These are phyloP conservation scores for Cercospora sojina DNA, from an alignment of 2,329 filamentous ascomycete genomes.

Conservation along the genomic window DNA sequence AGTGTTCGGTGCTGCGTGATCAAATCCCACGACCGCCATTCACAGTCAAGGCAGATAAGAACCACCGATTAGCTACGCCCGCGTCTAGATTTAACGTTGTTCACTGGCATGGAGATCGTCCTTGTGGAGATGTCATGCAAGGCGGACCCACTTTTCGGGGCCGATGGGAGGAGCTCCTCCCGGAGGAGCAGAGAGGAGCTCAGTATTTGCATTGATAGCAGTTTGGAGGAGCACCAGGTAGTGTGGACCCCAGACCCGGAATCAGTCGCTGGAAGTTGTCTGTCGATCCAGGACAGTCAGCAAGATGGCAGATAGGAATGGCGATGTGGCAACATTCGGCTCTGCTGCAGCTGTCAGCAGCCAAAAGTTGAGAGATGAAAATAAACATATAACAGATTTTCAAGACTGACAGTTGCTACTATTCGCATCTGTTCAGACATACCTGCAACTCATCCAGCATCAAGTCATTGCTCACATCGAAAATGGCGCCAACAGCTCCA, in stretches of 20 bases:
- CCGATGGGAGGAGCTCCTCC: background rate
- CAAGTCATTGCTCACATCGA: constrained; percentile 25
- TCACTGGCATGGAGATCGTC: background rate
- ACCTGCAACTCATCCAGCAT: background rate
- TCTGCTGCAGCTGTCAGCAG: background rate
- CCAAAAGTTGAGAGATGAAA: background rate
- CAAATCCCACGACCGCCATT: background rate
- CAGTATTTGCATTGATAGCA: background rate
- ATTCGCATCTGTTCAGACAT: background rate
- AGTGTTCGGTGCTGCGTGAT: background rate
- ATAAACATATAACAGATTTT: background rate
- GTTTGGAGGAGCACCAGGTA: background rate
- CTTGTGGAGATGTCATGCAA: background rate
- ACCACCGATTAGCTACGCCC: background rate
- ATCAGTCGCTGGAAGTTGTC: background rate
- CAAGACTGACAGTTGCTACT: background rate
- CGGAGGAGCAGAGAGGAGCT: background rate
- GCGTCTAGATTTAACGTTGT: background rate
- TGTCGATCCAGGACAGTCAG: background rate
- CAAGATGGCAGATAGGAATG: background rate
- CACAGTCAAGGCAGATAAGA: background rate
- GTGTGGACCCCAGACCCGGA: background rate
- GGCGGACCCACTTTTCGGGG: background rate
- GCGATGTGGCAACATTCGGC: background rate
- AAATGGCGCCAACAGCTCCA: constrained; percentile 35